These are phyloP conservation scores for Silybum marianum DNA, from an alignment of 129 eudicot species.

Conservation along the genomic window DNA sequence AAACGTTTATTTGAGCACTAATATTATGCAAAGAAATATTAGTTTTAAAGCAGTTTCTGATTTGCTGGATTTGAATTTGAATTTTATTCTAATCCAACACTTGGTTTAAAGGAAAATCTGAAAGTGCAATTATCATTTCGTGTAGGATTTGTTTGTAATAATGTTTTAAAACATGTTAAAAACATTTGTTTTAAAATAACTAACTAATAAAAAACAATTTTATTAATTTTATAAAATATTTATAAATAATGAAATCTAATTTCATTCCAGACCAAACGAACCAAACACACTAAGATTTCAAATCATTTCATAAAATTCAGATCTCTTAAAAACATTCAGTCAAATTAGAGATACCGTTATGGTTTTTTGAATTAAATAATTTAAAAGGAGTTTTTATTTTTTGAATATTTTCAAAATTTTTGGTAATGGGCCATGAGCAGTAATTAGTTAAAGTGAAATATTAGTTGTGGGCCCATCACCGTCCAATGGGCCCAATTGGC, in stretches of 20 bases:
- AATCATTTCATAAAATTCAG: too few species aligned
- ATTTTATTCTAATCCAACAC: background rate
- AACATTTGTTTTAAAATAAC: background rate
- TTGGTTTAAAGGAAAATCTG: background rate
- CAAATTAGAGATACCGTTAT: too few species aligned
- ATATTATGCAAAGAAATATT: background rate
- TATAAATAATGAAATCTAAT: too few species aligned
- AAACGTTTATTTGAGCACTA: background rate
- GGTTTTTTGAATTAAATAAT: background rate
- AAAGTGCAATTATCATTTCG: background rate
- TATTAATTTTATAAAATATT: too few species aligned
- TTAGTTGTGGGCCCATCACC: background rate
- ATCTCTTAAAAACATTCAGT: too few species aligned
- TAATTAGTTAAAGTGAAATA: slow-evolving; percentile 6
- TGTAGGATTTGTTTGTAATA: too few species aligned
- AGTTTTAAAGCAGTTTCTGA: background rate
- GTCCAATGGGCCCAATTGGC: slow-evolving; percentile 17
- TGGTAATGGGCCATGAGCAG: background rate
- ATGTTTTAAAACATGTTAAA: too few species aligned
- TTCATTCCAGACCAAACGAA: background rate
- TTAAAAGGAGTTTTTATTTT: background rate
- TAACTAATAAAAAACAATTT: too few species aligned
- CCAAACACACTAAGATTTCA: background rate
- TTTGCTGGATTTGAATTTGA: background rate
- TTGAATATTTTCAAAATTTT: background rate